phyloP scores from a whole-genome alignment of 371 early-diverging fungal species.

The Mortierella sp. region DNA sequence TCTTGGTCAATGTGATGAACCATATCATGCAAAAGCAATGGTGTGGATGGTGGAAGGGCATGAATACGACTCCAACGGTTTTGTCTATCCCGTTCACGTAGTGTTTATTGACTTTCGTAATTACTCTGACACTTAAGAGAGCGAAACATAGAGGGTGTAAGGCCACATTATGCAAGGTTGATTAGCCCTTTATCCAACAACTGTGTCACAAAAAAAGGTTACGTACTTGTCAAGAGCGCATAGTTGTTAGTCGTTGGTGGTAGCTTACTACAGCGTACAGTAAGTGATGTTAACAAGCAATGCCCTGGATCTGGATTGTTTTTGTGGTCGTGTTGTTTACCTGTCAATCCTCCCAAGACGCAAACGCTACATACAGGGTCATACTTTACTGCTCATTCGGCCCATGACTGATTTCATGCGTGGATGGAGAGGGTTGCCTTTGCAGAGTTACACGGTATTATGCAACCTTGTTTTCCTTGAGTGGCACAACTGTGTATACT shows the following conservation, averaged over 20 bases:
- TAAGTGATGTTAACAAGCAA: background rate
- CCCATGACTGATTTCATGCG: background rate
- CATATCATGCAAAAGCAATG: background rate
- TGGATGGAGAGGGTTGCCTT: background rate
- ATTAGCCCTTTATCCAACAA: background rate
- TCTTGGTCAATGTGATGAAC: background rate
- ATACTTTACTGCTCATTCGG: background rate
- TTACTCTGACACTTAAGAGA: background rate
- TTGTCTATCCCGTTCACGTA: no score
- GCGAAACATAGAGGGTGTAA: constrained; percentile 6
- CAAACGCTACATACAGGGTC: no score
- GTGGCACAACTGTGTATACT: background rate
- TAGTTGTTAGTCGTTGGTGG: background rate
- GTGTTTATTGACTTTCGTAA: no score
- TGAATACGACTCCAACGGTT: background rate
- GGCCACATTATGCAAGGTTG: background rate
- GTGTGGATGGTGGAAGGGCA: background rate
- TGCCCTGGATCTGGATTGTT: background rate
- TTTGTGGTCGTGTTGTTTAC: background rate
- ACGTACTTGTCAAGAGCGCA: background rate
- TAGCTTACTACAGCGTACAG: background rate
- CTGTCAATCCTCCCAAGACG: background rate
- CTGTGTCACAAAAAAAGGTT: no score
- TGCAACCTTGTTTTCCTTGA: constrained; percentile 1
- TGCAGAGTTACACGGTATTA: background rate